Conservation (phyloP, 2,329 filamentous ascomycete genomes). For the Sclerotinia trifoliorum region DNA sequence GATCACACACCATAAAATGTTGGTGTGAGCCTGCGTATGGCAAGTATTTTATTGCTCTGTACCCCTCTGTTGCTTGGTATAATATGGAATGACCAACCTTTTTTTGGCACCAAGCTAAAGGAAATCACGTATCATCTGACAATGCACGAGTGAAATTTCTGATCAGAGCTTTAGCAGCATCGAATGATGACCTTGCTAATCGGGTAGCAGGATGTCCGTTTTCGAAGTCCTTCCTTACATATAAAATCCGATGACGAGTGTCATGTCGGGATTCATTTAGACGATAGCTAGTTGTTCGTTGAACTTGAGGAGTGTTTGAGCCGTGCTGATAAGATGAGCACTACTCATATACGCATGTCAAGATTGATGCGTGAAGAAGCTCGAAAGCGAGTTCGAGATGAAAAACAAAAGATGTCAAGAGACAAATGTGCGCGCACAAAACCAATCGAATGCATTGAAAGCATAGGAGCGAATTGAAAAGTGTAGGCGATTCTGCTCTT, state of each 20-base stretch:
- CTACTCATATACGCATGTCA: neutral
- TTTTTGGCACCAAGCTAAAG: neutral
- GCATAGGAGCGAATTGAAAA: constrained; percentile 20
- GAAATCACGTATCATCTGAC: too few species aligned
- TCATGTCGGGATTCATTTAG: neutral
- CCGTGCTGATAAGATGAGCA: neutral
- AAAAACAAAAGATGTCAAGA: neutral
- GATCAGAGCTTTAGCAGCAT: neutral
- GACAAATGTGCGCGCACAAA: constrained; percentile 18
- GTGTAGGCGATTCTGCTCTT: constrained; percentile 38
- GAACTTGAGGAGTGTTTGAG: neutral
- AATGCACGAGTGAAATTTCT: too few species aligned
- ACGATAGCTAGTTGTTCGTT: neutral
- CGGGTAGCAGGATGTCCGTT: too few species aligned
- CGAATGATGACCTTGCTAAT: neutral
- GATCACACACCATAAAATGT: constrained; percentile 19
- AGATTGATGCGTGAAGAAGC: neutral
- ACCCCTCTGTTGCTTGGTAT: neutral
- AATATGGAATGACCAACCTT: neutral
- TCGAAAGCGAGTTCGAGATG: neutral
- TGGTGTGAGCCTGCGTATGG: constrained; percentile 21
- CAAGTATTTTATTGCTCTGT: neutral
- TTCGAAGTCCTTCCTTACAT: neutral
- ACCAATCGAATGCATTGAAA: constrained; percentile 28
- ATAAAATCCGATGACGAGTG: neutral